These are phyloP conservation scores for Colletotrichum phormii DNA, from an alignment of 2,329 filamentous ascomycete species.

Conservation along the genomic window DNA sequence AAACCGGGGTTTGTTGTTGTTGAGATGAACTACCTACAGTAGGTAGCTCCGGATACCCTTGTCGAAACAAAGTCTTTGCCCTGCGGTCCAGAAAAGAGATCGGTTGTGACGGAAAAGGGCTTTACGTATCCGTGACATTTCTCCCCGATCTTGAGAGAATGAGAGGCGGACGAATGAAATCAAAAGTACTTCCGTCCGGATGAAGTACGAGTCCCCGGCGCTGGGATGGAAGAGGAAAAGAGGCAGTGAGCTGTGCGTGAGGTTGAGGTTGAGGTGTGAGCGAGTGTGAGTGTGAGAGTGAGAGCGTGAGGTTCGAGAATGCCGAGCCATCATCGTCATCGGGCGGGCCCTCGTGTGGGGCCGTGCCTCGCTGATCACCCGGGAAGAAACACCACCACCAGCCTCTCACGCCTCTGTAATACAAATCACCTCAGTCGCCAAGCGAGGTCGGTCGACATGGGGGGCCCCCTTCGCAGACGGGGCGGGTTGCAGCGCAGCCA, in stretches of 20 bases:
- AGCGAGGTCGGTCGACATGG: conserved; percentile 9
- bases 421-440: conserved; percentile 20
- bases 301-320: conserved; percentile 2
- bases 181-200: not conserved
- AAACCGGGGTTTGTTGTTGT: not conserved
- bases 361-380: conserved; percentile 17
- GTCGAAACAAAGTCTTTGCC: not conserved
- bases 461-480: not conserved
- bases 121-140: conserved; percentile 1
- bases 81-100: not conserved
- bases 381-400: not conserved
- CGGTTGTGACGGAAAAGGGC: conserved; percentile 9
- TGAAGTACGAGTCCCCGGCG: conserved; percentile 8
- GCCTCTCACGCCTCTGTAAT: conserved; percentile 1
- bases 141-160: not conserved
- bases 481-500: conserved; percentile 19
- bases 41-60: not conserved
- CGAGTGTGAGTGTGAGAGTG: not conserved
- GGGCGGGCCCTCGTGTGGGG: conserved; percentile 18
- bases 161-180: conserved; percentile 12
- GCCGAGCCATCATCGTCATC: conserved; percentile 27
- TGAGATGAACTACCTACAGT: not conserved
- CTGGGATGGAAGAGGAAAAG: conserved; percentile 15
- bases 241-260: not conserved
- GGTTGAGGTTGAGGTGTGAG: conserved; percentile 9